phyloP scores from a whole-genome alignment of 78 protist species.

The Planoprotostelium fungivorum region DNA sequence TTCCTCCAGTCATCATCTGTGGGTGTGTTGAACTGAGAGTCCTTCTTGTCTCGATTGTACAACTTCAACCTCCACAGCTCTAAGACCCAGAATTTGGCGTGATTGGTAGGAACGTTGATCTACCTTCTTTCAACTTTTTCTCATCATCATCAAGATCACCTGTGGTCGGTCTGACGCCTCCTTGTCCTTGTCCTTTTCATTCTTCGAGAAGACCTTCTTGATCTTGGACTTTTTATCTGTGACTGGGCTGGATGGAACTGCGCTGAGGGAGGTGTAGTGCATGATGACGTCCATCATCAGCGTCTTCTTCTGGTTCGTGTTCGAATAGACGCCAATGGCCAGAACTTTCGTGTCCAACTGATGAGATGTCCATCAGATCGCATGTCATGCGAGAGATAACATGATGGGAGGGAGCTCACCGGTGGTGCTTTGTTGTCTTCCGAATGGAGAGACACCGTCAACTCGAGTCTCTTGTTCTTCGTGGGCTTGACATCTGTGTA shows the following conservation, averaged over 20 bases:
- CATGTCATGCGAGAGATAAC: too few species aligned
- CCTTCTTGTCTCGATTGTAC: not conserved
- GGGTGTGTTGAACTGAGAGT: not conserved
- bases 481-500: too few species aligned
- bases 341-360: not conserved
- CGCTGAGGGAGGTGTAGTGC: too few species aligned
- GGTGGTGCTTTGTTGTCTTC: too few species aligned
- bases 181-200: not conserved
- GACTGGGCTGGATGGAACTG: too few species aligned
- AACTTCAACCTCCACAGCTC: not conserved
- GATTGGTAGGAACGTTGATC: too few species aligned
- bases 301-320: not conserved
- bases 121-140: not conserved
- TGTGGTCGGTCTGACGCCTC: not conserved
- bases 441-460: too few species aligned
- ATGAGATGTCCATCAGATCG: too few species aligned
- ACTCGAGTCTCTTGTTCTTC: too few species aligned
- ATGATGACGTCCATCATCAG: not conserved
- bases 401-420: too few species aligned
- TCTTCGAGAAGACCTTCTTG: not conserved
- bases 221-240: not conserved
- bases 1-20: not conserved
- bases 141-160: not conserved
- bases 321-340: not conserved
- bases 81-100: not conserved